Base-by-base conservation (phyloP, 2,329 filamentous ascomycete species). In the Fusarium humuli region DNA sequence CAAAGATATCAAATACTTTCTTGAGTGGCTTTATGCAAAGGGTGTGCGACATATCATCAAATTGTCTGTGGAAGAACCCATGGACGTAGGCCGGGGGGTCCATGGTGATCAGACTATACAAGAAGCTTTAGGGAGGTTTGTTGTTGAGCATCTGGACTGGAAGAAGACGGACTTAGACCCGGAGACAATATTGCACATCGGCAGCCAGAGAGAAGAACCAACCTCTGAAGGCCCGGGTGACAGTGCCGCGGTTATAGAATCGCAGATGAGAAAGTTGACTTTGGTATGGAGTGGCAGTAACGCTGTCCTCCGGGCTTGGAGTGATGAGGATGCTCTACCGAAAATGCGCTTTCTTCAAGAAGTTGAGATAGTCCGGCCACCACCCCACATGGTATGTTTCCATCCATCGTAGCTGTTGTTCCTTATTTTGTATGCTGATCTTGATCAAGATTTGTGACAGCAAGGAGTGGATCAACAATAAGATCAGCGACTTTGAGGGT, bases 1-100 rank as follows among this genome's bases (percentile, higher is more conserved):
- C 22, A 44, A 53, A 7, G 56, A 58, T 14, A 13, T 58, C 4
- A 44, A 29, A 44, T 58, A 29, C 9, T 58, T 58, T 14, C 47
- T 58, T 8, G 47, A 58, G 4, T 54, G 47, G 56, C 5, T 58
- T 0, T 58, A 58, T 18, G 18, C 18, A 4, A 58, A 58, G 16
- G 56, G 56, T 2, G 56, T 58, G 7, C 29, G 47, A 1, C 56
- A 44, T n/a, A 58, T 58, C 6, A 58, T 58, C 6, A 58, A 53
- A 13, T 29, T 58, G 2, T 53, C 56, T 2, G 56, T 58, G 2
- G 47, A 53, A 4, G 56, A 58, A 14, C 32, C 56, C 1, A 18
- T 22, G 7, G 47, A 44, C 2, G 6, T 7, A 2, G 18, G 29
- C 0, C 56, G 44, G 5, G 16, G 20, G 5, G 56, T 58, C 1